Conservation (phyloP, 148 eudicot genomes). For the Nyssa sinensis region DNA sequence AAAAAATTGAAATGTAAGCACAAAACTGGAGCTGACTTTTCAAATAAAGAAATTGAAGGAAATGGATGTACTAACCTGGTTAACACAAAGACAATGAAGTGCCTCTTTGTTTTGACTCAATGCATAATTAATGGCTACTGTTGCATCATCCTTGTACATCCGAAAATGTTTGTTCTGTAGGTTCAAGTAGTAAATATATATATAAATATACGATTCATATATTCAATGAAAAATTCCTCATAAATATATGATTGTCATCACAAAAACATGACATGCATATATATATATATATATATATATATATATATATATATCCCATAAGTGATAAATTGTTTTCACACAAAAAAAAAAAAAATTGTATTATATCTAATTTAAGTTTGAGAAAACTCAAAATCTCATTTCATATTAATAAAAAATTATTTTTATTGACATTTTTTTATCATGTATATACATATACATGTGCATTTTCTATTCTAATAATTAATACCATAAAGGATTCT, state of each 20-base stretch:
- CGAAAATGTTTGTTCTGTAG: conserved; percentile 62
- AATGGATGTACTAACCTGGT: conserved; percentile 47
- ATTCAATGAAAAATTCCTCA: too few species aligned
- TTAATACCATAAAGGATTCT: too few species aligned
- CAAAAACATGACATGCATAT: not conserved
- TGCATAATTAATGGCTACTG: conserved; percentile 50
- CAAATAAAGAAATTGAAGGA: not conserved
- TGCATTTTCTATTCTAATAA: too few species aligned
- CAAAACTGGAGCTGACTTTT: not conserved
- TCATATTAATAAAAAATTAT: too few species aligned
- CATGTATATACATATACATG: too few species aligned
- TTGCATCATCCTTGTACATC: conserved; percentile 57
- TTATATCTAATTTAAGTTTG: too few species aligned
- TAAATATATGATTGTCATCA: conserved; percentile 6
- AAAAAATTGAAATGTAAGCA: conserved; percentile 7
- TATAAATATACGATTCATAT: too few species aligned
- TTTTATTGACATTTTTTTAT: too few species aligned
- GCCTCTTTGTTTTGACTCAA: conserved; percentile 47
- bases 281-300: too few species aligned
- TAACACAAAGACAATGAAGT: conserved; percentile 54
- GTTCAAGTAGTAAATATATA: not conserved
- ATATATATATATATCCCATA: not conserved
- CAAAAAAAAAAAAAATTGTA: too few species aligned
- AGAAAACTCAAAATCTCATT: too few species aligned
- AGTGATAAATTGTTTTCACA: not conserved